Evolutionary conservation across 441 rosid species (phyloP), one percentile per base, ranked within the genome.

Genomic region (Gossypium gossypioides): DNA sequence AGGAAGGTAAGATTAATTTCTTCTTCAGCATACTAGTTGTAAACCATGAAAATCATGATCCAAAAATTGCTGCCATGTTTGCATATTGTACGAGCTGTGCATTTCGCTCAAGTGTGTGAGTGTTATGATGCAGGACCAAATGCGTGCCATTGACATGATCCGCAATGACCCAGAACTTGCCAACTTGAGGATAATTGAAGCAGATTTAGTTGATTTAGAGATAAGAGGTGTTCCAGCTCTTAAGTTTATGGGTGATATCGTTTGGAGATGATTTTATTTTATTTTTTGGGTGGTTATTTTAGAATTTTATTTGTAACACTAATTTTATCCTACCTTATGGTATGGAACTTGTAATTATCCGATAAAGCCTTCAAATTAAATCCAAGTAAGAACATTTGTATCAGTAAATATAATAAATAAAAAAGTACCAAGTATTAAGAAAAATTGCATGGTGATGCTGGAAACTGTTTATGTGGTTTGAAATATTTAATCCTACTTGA

Each of bases 211-310:
- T 74, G 96, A 92, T 78, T 88, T 83, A 69, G 96, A 92, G 82
- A 87, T 87, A 78, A 82, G 90, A 82, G 96, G 96, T 12, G 85
- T 90, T 66, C 87, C 92, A 16, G 93, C 92, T 62, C 90, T 88
- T 18, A 88, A 86, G 78, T 89, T 84, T 81, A 84, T 87, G 90
- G 92, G 93, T 4, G 85, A 89, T 79, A 80, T 76, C 60, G 68
- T 89, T 70, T 91, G 93, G 93, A 89, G 71, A 85, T 89, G 77
- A 81, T 16, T 10, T 34, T 4, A 12, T 74, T 58, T 54, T 15
- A 4, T 27, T 27, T 27, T 27, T 4, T 4, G 32, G 32, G 32
- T 27, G 0, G 32, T 27, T 27, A 27, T 27, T 27, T 4, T 27
- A 27, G 32, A 27, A 4, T 27, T 4, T 27, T 27, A 27, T 4